Conservation (phyloP, 176 grass and related monocot genomes). For the Carex myosuroides region DNA sequence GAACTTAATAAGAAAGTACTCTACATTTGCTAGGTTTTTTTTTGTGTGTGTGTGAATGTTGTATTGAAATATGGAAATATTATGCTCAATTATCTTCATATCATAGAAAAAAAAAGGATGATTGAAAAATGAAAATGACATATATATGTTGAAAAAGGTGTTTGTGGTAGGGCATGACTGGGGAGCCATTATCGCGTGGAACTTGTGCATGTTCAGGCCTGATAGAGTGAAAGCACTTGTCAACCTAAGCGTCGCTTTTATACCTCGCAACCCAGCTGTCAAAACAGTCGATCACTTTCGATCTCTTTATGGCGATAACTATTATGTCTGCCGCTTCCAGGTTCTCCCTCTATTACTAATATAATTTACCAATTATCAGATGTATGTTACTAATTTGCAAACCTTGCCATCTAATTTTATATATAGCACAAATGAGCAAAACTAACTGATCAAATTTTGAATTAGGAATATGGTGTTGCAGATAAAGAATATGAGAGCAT, state of each 20-base stretch:
- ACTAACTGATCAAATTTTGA: background rate
- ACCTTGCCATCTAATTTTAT: too few species aligned
- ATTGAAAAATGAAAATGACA: background rate
- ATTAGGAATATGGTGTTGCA: slow-evolving; percentile 30
- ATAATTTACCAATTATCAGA: background rate
- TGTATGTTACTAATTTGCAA: background rate
- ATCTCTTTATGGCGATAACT: slow-evolving; percentile 54
- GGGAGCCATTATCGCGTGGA: too few species aligned
- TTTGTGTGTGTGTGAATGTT: too few species aligned
- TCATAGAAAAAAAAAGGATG: background rate
- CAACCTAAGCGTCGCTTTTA: too few species aligned
- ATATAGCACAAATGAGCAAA: background rate
- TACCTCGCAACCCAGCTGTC: slow-evolving; percentile 18
- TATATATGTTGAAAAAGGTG: background rate
- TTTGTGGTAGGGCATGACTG: too few species aligned
- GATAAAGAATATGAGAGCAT: slow-evolving; percentile 45
- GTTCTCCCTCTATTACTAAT: background rate
- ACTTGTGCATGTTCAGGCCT: too few species aligned
- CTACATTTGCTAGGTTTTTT: too few species aligned
- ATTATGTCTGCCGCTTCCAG: slow-evolving; percentile 82
- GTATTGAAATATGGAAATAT: background rate
- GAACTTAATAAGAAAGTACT: background rate
- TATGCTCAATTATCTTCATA: background rate
- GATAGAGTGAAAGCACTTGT: too few species aligned
- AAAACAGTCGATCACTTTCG: slow-evolving; percentile 48